Evolutionary conservation across 1,284 basidiomycete species (phyloP), one percentile per base, ranked within the genome.

Genomic region (Ganoderma resinaceum): DNA sequence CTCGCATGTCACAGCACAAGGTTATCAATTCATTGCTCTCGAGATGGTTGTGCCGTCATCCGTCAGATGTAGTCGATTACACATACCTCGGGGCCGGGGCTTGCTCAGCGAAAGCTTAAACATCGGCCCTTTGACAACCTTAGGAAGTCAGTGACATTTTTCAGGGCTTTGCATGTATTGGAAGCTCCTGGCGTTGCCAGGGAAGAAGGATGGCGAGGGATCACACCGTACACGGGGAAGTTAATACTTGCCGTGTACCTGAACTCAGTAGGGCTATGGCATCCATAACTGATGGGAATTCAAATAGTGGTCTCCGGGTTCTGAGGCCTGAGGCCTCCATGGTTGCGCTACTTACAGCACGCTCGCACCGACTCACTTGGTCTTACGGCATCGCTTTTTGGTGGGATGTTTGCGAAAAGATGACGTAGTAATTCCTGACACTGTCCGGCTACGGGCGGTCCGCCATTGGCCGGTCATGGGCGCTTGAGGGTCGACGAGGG

Each of bases 321-420:
- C 11, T 49, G 46, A 26, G 46, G 3, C 14, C 11, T 49, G 46
- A 26, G 46, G 3, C 14, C 9, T 12, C 46, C 46, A 49, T 49
- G 23, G 46, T 14, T 49, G 52, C 29, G 16, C 0, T 29, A 31
- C 29, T 55, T 1, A 31, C 52, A 33, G 31, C 20, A 33, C 0
- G 26, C 26, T 53, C 12, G 52, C 7, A 53, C 0, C 23, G 4
- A 11, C n/a, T 11, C 49, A 12, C n/a, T n/a, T n/a, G n/a, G 43
- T 55, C 52, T 33, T 33, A 55, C 18, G 52, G 16, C 46, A 49
- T 23, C 20, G 43, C n/a, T 46, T 53, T 29, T 53, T 20, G 49
- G 26, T 53, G 46, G 46, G 52, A 55, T 31, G 52, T 55, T 55
- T 55, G 52, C 52, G 52, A 33, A 31, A 55, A 31, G 18, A 55